A percentile compares a stretch with the other conserved stretches of the same genome.
Conservation (phyloP, 148 eudicot species). For the Persicaria tinctoria region DNA sequence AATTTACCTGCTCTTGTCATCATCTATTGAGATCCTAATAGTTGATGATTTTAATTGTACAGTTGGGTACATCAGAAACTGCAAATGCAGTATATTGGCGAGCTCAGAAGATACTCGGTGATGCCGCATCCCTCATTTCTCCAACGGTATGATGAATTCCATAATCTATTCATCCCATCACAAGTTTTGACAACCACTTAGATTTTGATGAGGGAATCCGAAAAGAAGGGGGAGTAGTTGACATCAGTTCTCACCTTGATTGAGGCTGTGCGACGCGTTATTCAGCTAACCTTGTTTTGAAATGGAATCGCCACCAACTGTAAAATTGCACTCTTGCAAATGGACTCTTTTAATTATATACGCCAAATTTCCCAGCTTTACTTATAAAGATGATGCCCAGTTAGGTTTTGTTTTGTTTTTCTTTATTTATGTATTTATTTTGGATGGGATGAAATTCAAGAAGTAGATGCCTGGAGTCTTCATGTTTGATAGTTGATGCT, state of each 20-base stretch:
- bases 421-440: too few relatives aligned
- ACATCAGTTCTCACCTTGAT: too few relatives aligned
- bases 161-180: too few relatives aligned
- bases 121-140: constrained; percentile 24
- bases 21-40: not conserved
- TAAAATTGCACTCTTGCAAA: not conserved
- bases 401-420: too few relatives aligned
- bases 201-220: not conserved
- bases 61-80: constrained; percentile 83
- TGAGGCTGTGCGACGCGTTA: too few relatives aligned
- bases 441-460: too few relatives aligned
- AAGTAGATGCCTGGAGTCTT: too few relatives aligned
- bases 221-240: not conserved
- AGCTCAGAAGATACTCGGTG: constrained; percentile 57
- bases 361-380: not conserved
- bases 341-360: not conserved
- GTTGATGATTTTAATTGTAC: constrained; percentile 12
- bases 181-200: not conserved
- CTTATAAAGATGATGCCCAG: not conserved
- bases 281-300: not conserved
- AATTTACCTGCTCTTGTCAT: not conserved
- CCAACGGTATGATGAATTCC: constrained; percentile 9
- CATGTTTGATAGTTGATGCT: too few relatives aligned
- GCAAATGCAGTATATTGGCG: constrained; percentile 73
- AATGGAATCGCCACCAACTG: not conserved